These are phyloP conservation scores for Endocarpon pusillum DNA, from an alignment of 495 filamentous ascomycete species.

Conservation along the genomic window DNA sequence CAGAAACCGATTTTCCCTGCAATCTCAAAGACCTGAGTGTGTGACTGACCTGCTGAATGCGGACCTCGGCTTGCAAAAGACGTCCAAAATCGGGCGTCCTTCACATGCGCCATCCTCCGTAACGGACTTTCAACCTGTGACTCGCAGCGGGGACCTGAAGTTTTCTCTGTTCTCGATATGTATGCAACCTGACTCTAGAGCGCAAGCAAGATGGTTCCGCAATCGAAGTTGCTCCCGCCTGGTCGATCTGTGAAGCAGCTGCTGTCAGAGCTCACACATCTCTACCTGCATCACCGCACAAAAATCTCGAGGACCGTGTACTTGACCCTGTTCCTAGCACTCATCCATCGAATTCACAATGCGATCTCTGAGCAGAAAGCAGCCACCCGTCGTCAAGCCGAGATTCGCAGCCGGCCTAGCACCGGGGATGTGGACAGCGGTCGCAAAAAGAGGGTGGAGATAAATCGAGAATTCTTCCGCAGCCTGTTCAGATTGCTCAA, in stretches of 20 bases:
- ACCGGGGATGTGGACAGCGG: conserved; percentile 34
- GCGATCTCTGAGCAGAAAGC: conserved; percentile 87
- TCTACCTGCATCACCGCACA: conserved; percentile 75
- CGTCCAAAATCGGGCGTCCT: too few relatives aligned
- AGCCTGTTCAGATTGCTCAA: conserved; percentile 60
- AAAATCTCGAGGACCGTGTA: conserved; percentile 83
- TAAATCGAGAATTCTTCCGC: conserved; percentile 91
- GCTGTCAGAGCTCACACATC: conserved; percentile 50
- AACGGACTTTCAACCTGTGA: too few relatives aligned
- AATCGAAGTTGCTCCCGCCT: conserved; percentile 57
- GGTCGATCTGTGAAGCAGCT: conserved; percentile 58
- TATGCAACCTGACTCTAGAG: too few relatives aligned
- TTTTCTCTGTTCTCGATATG: too few relatives aligned
- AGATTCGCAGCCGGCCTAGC: conserved; percentile 35
- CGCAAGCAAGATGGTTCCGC: conserved; percentile 72
- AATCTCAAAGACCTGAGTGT: too few relatives aligned
- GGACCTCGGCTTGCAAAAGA: too few relatives aligned
- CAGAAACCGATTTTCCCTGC: too few relatives aligned
- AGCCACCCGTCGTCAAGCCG: conserved; percentile 54
- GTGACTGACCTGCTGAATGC: too few relatives aligned
- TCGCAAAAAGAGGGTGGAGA: conserved; percentile 68
- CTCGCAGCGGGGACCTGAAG: too few relatives aligned
- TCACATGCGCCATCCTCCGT: too few relatives aligned
- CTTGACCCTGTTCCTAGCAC: conserved; percentile 74
- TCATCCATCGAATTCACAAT: conserved; percentile 78